Evolutionary conservation across 2,329 filamentous ascomycete genomes (phyloP).

Genomic region (Aspergillus sp.): DNA sequence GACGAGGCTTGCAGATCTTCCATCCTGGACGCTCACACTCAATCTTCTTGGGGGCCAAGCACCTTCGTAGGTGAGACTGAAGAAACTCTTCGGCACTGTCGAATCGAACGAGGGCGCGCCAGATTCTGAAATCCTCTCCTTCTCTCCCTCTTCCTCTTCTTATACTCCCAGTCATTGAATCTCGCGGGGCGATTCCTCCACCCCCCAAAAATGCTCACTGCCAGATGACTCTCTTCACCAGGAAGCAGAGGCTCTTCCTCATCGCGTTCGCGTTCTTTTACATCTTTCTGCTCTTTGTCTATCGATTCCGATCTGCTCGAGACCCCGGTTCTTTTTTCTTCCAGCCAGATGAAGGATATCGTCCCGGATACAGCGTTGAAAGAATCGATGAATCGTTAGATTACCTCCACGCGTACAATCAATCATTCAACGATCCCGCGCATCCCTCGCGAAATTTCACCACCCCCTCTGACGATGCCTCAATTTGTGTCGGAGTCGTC

Average conservation of each 20-base stretch:
- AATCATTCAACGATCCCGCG: slow-evolving; percentile 3
- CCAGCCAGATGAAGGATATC: slow-evolving; percentile 22
- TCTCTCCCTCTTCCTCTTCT: not conserved
- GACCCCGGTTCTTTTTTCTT: slow-evolving; percentile 27
- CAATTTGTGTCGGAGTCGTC: slow-evolving; percentile 46
- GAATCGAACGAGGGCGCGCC: not conserved
- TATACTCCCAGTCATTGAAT: not conserved
- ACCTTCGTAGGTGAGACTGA: too few relatives aligned
- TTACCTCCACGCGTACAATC: slow-evolving; percentile 20
- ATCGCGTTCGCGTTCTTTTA: slow-evolving; percentile 20
- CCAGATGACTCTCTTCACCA: slow-evolving; percentile 17
- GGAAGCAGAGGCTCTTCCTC: slow-evolving; percentile 22
- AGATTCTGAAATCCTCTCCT: not conserved
- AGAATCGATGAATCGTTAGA: slow-evolving; percentile 21
- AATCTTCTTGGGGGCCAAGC: not conserved
- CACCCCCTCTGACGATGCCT: slow-evolving; percentile 7
- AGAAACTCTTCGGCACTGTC: not conserved
- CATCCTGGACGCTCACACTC: not conserved
- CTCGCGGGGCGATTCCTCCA: not conserved
- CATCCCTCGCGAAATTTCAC: not conserved
- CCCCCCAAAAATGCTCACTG: slow-evolving; percentile 7
- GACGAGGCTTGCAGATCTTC: too few relatives aligned
- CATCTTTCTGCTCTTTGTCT: slow-evolving; percentile 19
- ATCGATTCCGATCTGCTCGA: slow-evolving; percentile 19
- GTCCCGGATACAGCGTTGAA: slow-evolving; percentile 20